These are phyloP conservation scores for Leccinum variicolor DNA, from an alignment of 768 basidiomycete species.

Conservation along the genomic window DNA sequence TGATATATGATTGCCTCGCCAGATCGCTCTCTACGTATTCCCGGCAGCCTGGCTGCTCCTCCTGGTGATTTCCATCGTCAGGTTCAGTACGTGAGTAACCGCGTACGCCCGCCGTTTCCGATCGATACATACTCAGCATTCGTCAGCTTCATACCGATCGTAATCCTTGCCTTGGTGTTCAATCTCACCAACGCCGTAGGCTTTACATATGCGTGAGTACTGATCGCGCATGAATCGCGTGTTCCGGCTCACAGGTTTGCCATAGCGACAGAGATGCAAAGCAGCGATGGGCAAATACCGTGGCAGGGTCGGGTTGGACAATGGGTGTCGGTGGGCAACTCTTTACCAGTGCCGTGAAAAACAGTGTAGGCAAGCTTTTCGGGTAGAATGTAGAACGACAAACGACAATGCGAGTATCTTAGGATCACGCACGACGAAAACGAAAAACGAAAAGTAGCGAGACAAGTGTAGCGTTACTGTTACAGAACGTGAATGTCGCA, in stretches of 20 bases:
- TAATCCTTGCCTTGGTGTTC: slow-evolving; percentile 91
- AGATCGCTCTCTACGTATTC: slow-evolving; percentile 89
- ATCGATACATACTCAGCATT: slow-evolving; percentile 9
- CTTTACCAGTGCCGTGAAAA: slow-evolving; percentile 77
- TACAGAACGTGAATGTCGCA: slow-evolving; percentile 29
- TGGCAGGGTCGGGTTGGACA: slow-evolving; percentile 68
- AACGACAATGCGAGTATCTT: slow-evolving; percentile 10
- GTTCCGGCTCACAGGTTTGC: slow-evolving; percentile 9
- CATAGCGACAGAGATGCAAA: slow-evolving; percentile 88
- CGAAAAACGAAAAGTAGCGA: not conserved
- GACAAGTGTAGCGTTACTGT: slow-evolving; percentile 24
- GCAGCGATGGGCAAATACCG: slow-evolving; percentile 79
- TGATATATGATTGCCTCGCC: slow-evolving; percentile 13
- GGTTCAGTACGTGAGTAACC: slow-evolving; percentile 75
- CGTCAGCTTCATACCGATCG: slow-evolving; percentile 88
- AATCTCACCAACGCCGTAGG: slow-evolving; percentile 95
- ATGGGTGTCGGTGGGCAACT: slow-evolving; percentile 79
- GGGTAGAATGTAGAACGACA: slow-evolving; percentile 34
- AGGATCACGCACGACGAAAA: slow-evolving; percentile 3
- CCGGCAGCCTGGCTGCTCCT: slow-evolving; percentile 86
- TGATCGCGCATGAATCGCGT: slow-evolving; percentile 2
- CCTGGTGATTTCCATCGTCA: slow-evolving; percentile 84
- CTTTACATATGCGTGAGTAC: slow-evolving; percentile 87
- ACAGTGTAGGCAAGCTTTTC: slow-evolving; percentile 75
- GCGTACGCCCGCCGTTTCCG: slow-evolving; percentile 1